phyloP scores from a whole-genome alignment of 2,329 filamentous ascomycete species.

The Fusarium goolgardi region DNA sequence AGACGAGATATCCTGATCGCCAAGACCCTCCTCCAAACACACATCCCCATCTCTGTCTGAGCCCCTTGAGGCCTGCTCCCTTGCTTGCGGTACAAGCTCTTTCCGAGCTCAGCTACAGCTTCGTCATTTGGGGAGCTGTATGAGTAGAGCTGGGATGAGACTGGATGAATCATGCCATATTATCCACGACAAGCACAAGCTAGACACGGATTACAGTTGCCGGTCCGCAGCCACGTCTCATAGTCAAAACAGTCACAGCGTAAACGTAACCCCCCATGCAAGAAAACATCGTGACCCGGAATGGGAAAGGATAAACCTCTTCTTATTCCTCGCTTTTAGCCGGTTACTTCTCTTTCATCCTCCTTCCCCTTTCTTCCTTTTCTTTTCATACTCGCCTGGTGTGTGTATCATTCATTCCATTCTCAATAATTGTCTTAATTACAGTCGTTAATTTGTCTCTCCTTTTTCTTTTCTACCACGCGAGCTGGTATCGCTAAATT shows the following conservation, averaged over 20 bases:
- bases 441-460: slow-evolving; percentile 13
- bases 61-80: neutral
- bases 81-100: slow-evolving; percentile 8
- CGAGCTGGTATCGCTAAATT: slow-evolving; percentile 37
- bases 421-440: slow-evolving; percentile 25
- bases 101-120: slow-evolving; percentile 11
- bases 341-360: neutral
- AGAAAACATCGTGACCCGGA: slow-evolving; percentile 26
- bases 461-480: slow-evolving; percentile 14
- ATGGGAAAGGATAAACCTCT: slow-evolving; percentile 24
- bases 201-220: slow-evolving; percentile 12
- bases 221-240: slow-evolving; percentile 32
- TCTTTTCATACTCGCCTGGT: slow-evolving; percentile 17
- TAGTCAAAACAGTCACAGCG: slow-evolving; percentile 4
- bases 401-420: slow-evolving; percentile 29
- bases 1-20: slow-evolving; percentile 19
- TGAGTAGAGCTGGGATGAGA: slow-evolving; percentile 1
- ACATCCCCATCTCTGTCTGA: neutral
- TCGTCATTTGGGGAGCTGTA: neutral
- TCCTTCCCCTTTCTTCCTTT: slow-evolving; percentile 10
- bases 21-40: slow-evolving; percentile 26
- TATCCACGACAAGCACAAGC: neutral
- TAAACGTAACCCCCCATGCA: neutral
- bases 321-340: slow-evolving; percentile 23
- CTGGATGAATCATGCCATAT: slow-evolving; percentile 20